phyloP scores from a whole-genome alignment of 257 asterid genomes.

The Ehretia macrophylla region DNA sequence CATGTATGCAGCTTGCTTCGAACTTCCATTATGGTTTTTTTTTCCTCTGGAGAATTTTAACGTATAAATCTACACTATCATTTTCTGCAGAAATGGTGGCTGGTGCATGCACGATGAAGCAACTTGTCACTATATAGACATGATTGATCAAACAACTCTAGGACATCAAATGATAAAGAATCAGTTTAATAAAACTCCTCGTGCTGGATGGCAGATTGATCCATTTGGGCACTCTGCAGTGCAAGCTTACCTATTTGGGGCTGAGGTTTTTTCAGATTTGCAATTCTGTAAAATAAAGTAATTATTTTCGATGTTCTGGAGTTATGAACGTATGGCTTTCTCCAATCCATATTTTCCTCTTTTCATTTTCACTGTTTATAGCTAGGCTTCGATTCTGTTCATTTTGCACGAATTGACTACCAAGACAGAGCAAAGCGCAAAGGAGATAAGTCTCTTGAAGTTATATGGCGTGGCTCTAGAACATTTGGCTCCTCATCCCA shows the following conservation, averaged over 20 bases:
- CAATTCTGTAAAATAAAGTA: not conserved
- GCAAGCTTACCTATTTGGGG: conserved; percentile 76
- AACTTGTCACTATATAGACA: conserved; percentile 69
- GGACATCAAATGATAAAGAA: conserved; percentile 70
- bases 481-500: conserved; percentile 78
- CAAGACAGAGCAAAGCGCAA: conserved; percentile 79
- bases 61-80: not conserved
- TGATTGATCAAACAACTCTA: conserved; percentile 93
- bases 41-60: not conserved
- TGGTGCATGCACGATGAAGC: conserved; percentile 99
- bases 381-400: conserved; percentile 85
- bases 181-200: conserved; percentile 73
- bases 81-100: conserved; percentile 71
- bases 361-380: conserved; percentile 18
- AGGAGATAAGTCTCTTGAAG: conserved; percentile 74
- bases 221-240: conserved; percentile 96
- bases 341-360: conserved; percentile 6
- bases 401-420: conserved; percentile 86
- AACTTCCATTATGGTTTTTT: not conserved
- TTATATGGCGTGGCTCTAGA: conserved; percentile 81
- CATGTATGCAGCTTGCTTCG: conserved; percentile 45
- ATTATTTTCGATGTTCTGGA: not conserved
- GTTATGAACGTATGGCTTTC: conserved; percentile 1
- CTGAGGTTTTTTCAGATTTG: conserved; percentile 42
- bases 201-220: conserved; percentile 98